Base-by-base conservation (phyloP, 371 early-diverging fungal species). In the Saksenaea vasiformis region DNA sequence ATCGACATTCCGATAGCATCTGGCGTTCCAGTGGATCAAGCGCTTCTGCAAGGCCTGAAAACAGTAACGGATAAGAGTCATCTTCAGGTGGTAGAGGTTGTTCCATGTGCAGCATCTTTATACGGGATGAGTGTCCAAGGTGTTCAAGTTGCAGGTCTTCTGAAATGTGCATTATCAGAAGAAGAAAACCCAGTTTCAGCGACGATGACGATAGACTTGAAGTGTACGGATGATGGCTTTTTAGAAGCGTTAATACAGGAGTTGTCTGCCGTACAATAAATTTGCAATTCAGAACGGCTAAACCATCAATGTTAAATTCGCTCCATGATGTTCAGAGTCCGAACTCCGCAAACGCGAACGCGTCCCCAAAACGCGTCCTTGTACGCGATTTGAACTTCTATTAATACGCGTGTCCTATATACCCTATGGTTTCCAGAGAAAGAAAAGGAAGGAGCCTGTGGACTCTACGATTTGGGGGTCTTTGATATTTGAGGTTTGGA, bases 21-120 rank as follows among this genome's bases (percentile, higher is more conserved):
- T 1, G 67, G 61, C 31, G 41, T 44, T 9, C 51, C 74, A 3
- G 59, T 70, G 31, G 77, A 81, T 35, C 68, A 74, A 44, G 62
- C 67, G 15, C 80, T 87, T 53, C 73, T 79, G 62, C 65, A 71
- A 17, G 82, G 82, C 5, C 71, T 87, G n/a, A 79, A 81, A 41
- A 67, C 66, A 53, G 72, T 90, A 11, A 80, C 86, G 0, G 57
- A 67, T 5, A 70, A 73, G 1, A 83, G 81, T 3, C 80, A 82
- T 1, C 70, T 87, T 0, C 83, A 82, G 58, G 80, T 90, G 9
- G 91, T 93, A 3, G 91, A 91, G 66, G 80, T 83, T 9, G 85
- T 91, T 27, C 84, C 85, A 26, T 87, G 87, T 10, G 91, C 91
- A 0, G 91, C 87, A 5, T 89, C 91, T 1, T 77, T 93, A 14